Evolutionary conservation across 1,284 basidiomycete genomes (phyloP).

Genomic region (Cerioporus squamosus): DNA sequence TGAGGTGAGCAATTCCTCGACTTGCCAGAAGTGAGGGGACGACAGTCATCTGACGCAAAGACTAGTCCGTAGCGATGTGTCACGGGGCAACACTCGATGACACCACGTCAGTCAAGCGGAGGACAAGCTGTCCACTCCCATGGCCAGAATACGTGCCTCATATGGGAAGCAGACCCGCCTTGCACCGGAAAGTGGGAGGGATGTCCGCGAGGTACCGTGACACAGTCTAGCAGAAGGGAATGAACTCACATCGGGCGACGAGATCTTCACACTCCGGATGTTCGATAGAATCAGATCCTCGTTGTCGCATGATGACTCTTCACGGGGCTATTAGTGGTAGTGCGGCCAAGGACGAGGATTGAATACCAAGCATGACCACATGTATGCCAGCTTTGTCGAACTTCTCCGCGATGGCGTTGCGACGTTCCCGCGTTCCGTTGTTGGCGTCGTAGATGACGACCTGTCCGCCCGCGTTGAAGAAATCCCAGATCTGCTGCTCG

Average conservation of each 20-base stretch:
- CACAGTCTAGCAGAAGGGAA: too few species aligned
- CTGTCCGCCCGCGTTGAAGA: conserved; percentile 88
- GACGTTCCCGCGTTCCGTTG: conserved; percentile 77
- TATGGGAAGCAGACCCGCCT: too few species aligned
- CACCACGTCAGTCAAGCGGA: too few species aligned
- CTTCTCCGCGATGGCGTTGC: conserved; percentile 80
- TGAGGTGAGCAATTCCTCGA: neutral
- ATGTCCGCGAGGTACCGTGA: neutral
- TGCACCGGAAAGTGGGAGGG: neutral
- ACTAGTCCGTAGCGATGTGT: too few species aligned
- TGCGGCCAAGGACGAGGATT: neutral
- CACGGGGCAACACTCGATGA: too few species aligned
- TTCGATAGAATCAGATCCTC: conserved; percentile 94
- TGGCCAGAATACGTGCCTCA: too few species aligned
- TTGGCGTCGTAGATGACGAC: conserved; percentile 99
- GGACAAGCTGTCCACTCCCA: too few species aligned
- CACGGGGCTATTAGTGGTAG: neutral
- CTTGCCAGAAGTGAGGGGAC: too few species aligned
- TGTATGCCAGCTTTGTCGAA: conserved; percentile 87
- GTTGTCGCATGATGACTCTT: conserved; percentile 88
- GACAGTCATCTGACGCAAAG: too few species aligned
- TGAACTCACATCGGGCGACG: conserved; percentile 87
- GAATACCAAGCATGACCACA: conserved; percentile 89
- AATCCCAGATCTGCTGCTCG: conserved; percentile 88
- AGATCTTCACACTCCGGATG: conserved; percentile 96